Percentiles rank a stretch among this genome's conserved stretches.
Conservation (phyloP, 2,329 filamentous ascomycete species). For the Penicillium italicum region DNA sequence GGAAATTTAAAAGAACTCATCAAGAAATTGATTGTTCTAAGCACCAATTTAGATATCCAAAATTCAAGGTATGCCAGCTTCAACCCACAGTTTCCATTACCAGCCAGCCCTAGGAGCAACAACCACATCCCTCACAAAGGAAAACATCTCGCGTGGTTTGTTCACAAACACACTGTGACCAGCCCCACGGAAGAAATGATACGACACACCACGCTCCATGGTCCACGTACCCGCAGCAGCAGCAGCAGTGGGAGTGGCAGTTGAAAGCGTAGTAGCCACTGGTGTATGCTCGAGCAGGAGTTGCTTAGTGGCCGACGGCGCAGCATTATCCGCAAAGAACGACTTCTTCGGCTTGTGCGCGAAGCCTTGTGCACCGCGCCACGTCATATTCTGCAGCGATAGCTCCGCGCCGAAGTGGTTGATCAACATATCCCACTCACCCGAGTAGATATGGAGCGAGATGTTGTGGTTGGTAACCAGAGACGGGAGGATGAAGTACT, state of each 20-base stretch:
- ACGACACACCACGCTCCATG: constrained; percentile 35
- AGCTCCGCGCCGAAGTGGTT: constrained; percentile 39
- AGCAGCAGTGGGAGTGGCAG: neutral
- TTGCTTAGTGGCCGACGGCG: neutral
- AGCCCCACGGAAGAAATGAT: constrained; percentile 36
- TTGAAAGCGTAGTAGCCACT: neutral
- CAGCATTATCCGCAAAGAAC: constrained; percentile 30
- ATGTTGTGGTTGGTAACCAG: constrained; percentile 32
- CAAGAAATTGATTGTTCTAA: neutral
- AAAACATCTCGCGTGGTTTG: constrained; percentile 35
- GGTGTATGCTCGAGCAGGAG: neutral
- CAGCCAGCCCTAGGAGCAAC: constrained; percentile 13
- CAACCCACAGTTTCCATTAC: neutral
- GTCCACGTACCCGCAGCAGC: constrained; percentile 30
- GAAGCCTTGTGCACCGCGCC: constrained; percentile 38
- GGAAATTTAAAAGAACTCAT: neutral
- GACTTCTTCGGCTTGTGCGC: constrained; percentile 21
- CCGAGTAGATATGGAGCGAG: constrained; percentile 37
- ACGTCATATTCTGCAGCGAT: constrained; percentile 42
- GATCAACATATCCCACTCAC: constrained; percentile 39
- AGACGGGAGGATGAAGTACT: constrained; percentile 32
- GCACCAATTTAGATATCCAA: neutral
- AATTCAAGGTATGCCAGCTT: neutral
- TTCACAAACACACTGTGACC: constrained; percentile 35
- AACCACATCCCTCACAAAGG: constrained; percentile 37